Base-by-base conservation (phyloP, 2,329 filamentous ascomycete genomes). In the Epicoccum sorghinum region DNA sequence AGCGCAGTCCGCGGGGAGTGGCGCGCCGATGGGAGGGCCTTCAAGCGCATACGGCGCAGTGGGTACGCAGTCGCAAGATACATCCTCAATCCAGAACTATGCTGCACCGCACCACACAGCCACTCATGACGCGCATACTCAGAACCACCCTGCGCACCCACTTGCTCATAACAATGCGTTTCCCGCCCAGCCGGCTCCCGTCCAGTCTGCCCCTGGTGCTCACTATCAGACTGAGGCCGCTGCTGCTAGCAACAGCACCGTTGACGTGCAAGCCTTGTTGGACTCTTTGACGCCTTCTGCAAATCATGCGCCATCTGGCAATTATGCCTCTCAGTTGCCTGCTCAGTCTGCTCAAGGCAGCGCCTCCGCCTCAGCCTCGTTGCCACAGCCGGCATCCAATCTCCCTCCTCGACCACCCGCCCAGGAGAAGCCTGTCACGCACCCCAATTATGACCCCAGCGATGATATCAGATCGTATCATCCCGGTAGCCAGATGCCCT, bases 381-480 rank as follows among this genome's bases (percentile, higher is more conserved):
- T 74, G 44, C 62, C 74, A 39, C 72, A 77, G 32, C 72, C 72
- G 51, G 72, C 76, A 40, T 62, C 73, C 51, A 73, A 68, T 55
- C 78, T 81, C 7, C 79, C 79, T 64, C 74, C 79, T 33, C 74
- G 78, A 57, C 79, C 79, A 38, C 79, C 79, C 55, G 75, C 78
- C 33, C 79, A 80, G 68, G 79, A 80, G 55, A 77, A 78, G 65
- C 76, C 77, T 48, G 68, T 75, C 53, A 80, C 79, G 44, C 75
- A 80, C 58, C 72, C 77, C 38, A 79, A 79, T 58, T 80, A 80
- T 67, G 72, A 74, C 35, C 77, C 78, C 43, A 76, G 74, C 54
- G 76, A 79, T 65, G 78, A 81, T 64, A 79, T 81, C 52, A 75
- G 79, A 59, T 78, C 78, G 35, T 81, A 79, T 60, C 79, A 82